Evolutionary conservation across 352 stramenopile species (phyloP), one percentile per base, ranked within the genome.

Genomic region (Albugo candida): DNA sequence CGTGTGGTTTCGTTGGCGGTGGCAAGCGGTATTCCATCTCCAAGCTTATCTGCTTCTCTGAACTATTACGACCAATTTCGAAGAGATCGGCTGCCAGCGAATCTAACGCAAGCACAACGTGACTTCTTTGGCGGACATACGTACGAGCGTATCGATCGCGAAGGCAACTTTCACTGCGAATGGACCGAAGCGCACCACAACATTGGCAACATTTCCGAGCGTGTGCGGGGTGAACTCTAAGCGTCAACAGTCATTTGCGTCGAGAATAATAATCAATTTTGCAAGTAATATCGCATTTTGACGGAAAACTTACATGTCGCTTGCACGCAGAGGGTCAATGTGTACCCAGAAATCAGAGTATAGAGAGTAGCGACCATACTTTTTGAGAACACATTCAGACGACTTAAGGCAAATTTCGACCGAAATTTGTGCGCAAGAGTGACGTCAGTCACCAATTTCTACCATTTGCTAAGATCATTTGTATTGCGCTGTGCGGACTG

Each of bases 41-140:
- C 91, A n/a, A 81, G 71, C 42, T 80, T 97, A 54, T 77, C 77
- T 53, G 83, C 75, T 20, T 97, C 88, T 49, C 72, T 99, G 31
- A 92, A 80, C 53, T 99, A 99, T 79, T 98, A 96, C 62, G 95
- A 99, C 80, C 80, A 81, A 58, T 99, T 98, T 83, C 86, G 95
- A 60, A 79, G 92, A 49, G 83, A 85, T 49, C 71, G 69, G 31
- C 72, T 99, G 42, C 91, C 94, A 11, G 92, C 93, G 45, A 98
- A 98, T 68, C 66, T 99, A 38, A 95, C 94, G 24, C 95, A 99
- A 70, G 94, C 93, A n/a, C 95, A 99, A 74, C 83, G 95, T 48
- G 95, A 99, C 70, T 99, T 98, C 69, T 99, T 99, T 63, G 95
- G 95, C 37, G 92, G 91, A 51, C 95, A 99, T 76, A 99, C 94